These are phyloP conservation scores for Termitomyces eurrhizus DNA, from an alignment of 768 basidiomycete species.

Conservation along the genomic window DNA sequence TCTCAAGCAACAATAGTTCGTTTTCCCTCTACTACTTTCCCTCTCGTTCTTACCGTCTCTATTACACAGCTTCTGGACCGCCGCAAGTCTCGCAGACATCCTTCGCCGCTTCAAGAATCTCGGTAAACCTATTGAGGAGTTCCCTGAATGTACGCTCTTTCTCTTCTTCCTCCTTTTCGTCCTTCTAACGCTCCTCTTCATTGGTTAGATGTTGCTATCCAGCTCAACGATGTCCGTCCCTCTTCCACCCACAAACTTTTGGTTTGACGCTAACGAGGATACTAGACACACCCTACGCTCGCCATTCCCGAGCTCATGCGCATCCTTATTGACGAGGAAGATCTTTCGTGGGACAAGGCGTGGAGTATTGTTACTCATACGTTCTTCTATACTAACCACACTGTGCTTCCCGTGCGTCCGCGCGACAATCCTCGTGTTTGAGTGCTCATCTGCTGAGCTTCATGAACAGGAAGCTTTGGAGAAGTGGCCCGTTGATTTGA, in stretches of 20 bases:
- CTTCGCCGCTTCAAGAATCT: conserved; percentile 90
- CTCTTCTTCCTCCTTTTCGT: not conserved
- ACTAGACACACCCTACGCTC: conserved; percentile 88
- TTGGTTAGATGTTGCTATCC: conserved; percentile 74
- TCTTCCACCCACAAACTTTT: not conserved
- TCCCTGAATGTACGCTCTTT: conserved; percentile 71
- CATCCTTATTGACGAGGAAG: conserved; percentile 89
- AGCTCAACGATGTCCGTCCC: conserved; percentile 77
- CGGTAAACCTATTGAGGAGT: conserved; percentile 71
- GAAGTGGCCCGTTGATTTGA: conserved; percentile 89
- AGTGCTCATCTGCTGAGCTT: not conserved
- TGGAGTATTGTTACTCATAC: conserved; percentile 89
- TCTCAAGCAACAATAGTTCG: conserved; percentile 89
- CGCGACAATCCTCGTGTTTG: too few species aligned
- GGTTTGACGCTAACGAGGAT: not conserved
- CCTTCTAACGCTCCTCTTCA: conserved; percentile 4
- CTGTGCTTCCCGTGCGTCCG: conserved; percentile 74
- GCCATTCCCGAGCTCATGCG: conserved; percentile 96
- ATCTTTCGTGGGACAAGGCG: conserved; percentile 74
- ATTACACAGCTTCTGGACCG: conserved; percentile 73
- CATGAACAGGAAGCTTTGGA: conserved; percentile 66
- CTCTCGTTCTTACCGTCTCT: not conserved
- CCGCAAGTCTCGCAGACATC: conserved; percentile 86
- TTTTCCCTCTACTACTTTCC: not conserved
- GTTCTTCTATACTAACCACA: conserved; percentile 96